Evolutionary conservation across 768 basidiomycete species (phyloP), one percentile per base, ranked within the genome.

Genomic region (Auricularia sp.): DNA sequence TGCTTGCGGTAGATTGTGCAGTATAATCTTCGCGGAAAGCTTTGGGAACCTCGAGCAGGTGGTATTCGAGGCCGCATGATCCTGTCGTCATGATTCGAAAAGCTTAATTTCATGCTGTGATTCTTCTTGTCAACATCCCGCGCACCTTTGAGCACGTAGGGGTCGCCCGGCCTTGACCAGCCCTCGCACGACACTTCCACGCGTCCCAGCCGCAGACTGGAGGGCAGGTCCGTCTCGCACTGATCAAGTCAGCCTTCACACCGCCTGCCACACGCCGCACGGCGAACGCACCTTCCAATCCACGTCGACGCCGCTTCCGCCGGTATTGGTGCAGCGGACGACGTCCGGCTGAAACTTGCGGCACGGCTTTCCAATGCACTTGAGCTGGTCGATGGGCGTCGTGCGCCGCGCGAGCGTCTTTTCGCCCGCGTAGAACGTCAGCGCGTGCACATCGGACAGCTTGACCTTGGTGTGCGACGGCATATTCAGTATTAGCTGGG

Each of bases 121-220:
- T 43, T 58, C 42, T 53, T 43, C 59, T 62, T 18, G 65, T 36
- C 18, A 58, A 61, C 39, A 62, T 33, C 54, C 34, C 53, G 36
- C 76, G 39, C 43, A 88, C 94, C 93, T 79, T 92, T 91, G 66
- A 96, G 74, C 14, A 98, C 90, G 73, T 87, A 84, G 1, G 84
- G 80, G 75, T 98, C 95, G 0, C 91, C 93, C 3, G 91, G 83
- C 36, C 80, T 77, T 44, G 82, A 84, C 88, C 90, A 98, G 29
- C 95, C 95, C 77, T 98, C 95, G 70, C 95, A 98, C 18, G 85
- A 87, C 1, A 98, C 85, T 68, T 90, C 85, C 0, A 96, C 87
- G 67, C 84, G 82, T 16, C 95, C 95, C 64, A 98, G 88, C 18
- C 93, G 82, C 63, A 96, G 73, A 8, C 85, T 77, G 61, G 87